Evolutionary conservation across 352 stramenopile species (phyloP).

Genomic region (Peronospora farinosa): DNA sequence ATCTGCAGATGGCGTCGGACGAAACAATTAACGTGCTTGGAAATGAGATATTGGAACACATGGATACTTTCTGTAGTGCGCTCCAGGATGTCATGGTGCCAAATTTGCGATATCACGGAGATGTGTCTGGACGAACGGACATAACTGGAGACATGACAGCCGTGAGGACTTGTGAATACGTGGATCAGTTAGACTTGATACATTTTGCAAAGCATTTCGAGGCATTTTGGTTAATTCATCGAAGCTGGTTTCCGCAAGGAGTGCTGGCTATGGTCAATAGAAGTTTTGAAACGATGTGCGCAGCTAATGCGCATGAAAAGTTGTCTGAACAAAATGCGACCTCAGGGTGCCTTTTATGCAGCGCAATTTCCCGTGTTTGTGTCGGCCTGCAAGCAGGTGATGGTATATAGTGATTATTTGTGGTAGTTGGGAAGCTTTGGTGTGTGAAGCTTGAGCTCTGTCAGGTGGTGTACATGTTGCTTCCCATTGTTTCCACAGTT

Average conservation of each 20-base stretch:
- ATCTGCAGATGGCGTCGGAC: neutral
- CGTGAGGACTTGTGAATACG: neutral
- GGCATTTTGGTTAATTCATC: constrained; percentile 22
- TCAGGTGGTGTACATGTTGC: no score
- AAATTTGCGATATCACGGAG: neutral
- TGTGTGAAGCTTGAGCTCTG: neutral
- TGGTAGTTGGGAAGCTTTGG: neutral
- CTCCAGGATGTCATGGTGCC: constrained; percentile 2
- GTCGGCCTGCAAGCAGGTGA: constrained; percentile 1
- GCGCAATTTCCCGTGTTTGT: constrained; percentile 7
- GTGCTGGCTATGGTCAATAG: constrained; percentile 10
- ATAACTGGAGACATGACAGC: neutral
- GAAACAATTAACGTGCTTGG: neutral
- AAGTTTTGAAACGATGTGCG: constrained; percentile 3
- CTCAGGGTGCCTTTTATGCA: constrained; percentile 4
- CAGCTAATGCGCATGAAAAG: neutral
- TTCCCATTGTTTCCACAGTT: no score
- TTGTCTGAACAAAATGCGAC: neutral
- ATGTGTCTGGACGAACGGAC: neutral
- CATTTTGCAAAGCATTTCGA: constrained; percentile 12
- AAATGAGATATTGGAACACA: constrained; percentile 6
- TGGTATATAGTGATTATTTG: constrained; percentile 1
- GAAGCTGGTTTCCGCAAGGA: constrained; percentile 13
- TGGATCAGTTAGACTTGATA: neutral
- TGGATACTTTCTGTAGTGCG: constrained; percentile 8